These are phyloP conservation scores for Polytrichum commune DNA, from an alignment of 225 moss, liverwort and hornwort genomes.

Conservation along the genomic window DNA sequence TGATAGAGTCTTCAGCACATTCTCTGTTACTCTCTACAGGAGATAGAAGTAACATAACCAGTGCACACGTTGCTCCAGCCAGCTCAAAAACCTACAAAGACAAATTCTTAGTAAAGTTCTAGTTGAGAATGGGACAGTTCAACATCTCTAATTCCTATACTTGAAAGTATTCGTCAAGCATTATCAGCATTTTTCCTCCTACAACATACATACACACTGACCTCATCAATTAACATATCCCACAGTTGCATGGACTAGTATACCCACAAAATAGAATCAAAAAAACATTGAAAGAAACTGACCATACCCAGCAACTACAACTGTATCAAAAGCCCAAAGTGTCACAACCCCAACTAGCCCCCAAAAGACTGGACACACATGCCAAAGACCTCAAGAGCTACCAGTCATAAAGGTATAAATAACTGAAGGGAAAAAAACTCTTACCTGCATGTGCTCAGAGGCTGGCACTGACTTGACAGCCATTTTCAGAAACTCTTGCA, in stretches of 20 bases:
- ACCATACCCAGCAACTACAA: too few relatives aligned
- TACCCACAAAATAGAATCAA: too few relatives aligned
- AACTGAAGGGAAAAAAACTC: not conserved
- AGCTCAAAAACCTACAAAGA: conserved; percentile 81
- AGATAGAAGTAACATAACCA: conserved; percentile 87
- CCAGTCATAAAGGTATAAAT: too few relatives aligned
- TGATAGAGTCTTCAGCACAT: conserved; percentile 96
- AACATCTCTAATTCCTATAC: too few relatives aligned
- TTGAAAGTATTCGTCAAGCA: too few relatives aligned
- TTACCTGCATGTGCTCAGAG: conserved; percentile 91
- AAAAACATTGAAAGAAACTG: too few relatives aligned
- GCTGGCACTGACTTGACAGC: conserved; percentile 87
- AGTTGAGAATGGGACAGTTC: not conserved
- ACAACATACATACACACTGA: not conserved
- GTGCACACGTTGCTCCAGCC: conserved; percentile 87
- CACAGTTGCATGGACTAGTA: too few relatives aligned
- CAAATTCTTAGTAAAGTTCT: conserved; percentile 4
- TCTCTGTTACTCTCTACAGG: conserved; percentile 81
- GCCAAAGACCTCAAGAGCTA: too few relatives aligned
- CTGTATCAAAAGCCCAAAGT: too few relatives aligned
- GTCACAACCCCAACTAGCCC: too few relatives aligned
- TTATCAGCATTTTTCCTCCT: too few relatives aligned
- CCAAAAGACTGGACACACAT: too few relatives aligned
- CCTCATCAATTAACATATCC: not conserved
- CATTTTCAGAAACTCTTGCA: conserved; percentile 95